These are phyloP conservation scores for Syzygium malaccense DNA, from an alignment of 441 rosid genomes.

Conservation along the genomic window DNA sequence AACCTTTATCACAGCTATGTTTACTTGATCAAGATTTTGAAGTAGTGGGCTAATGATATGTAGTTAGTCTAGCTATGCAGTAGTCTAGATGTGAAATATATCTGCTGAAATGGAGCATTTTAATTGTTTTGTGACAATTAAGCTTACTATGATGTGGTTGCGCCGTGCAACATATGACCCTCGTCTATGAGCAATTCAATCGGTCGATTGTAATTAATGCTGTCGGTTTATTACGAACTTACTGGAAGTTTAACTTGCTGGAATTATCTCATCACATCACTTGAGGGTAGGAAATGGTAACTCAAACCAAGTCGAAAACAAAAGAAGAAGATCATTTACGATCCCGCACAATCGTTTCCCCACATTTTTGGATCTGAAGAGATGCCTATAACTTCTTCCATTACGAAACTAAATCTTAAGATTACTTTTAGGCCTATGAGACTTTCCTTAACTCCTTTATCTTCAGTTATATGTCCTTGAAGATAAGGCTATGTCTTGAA, in stretches of 20 bases:
- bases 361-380: neutral
- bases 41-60: neutral
- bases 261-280: neutral
- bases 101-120: neutral
- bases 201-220: no score
- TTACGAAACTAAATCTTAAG: neutral
- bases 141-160: neutral
- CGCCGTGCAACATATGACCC: neutral
- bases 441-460: neutral
- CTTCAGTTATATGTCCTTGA: neutral
- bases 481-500: neutral
- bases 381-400: neutral
- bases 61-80: neutral
- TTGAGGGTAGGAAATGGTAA: neutral
- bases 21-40: neutral
- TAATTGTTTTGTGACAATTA: neutral
- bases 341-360: neutral
- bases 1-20: neutral
- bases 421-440: neutral
- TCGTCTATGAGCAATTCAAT: neutral
- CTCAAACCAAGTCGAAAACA: neutral
- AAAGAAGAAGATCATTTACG: neutral
- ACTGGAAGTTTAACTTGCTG: neutral
- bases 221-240: neutral
- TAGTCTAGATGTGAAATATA: neutral